Evolutionary conservation across 331 rosid genomes (phyloP), one percentile per base, ranked within the genome.

Genomic region (Ulmus americana): DNA sequence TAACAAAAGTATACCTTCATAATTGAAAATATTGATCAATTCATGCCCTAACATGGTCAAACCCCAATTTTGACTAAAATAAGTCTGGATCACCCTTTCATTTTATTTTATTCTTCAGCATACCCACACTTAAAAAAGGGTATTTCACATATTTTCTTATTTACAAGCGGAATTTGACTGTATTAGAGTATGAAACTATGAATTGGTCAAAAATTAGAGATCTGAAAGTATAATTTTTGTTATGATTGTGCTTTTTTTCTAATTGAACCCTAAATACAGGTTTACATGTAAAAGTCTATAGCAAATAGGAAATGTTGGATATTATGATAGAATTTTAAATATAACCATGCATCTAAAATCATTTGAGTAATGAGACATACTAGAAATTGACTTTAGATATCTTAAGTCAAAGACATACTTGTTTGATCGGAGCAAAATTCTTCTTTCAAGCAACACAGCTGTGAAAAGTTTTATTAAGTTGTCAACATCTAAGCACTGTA

Each of bases 381-480:
- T 43, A 38, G 18, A 62, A 28, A 9, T 6, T 18, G 46, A 8
- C 3, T 3, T 15, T 39, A 8, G 20, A 1, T 10, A 59, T 76
- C 73, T 61, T 55, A 78, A 67, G 71, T 66, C 55, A 77, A 65
- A 74, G 72, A 67, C 48, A 10, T 85, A 90, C 99, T 90, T 94
- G 88, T 85, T 82, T n/a, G 99, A 95, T 64, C 97, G 95, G 67
- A 94, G 77, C 72, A 94, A 83, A 80, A 94, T 84, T 80, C 97
- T 94, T 82, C 99, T 79, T 78, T 94, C 99, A 81, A 94, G 95
- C 84, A 94, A 82, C 71, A 94, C 97, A 1, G 99, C 91, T 6
- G 96, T 87, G 69, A 94, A 90, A 69, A 94, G 94, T 68, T 65
- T 83, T 70, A 90, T 78, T 49, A 94, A 77, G 78, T 94, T 85